Base-by-base conservation (phyloP, 2,329 filamentous ascomycete species). In the Phialemonium atrogriseum region DNA sequence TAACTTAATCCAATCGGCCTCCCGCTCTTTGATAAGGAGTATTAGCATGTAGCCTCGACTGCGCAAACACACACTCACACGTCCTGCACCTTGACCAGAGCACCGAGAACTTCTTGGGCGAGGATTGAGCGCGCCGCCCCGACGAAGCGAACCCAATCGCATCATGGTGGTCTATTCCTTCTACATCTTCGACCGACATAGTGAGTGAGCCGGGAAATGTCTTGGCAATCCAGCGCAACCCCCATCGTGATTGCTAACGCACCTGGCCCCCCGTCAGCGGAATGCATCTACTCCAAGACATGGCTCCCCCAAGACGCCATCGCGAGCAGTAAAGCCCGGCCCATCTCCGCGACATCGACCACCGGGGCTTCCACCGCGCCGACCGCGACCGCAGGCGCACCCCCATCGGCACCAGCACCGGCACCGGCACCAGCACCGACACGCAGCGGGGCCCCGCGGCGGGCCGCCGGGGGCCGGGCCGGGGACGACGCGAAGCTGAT, bases 121-220 rank as follows among this genome's bases (percentile, higher is more conserved):
- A n/a, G n/a, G n/a, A n/a, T n/a, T n/a, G n/a, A n/a, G n/a, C n/a
- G n/a, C n/a, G n/a, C n/a, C n/a, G n/a, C n/a, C n/a, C n/a, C n/a
- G n/a, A n/a, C n/a, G n/a, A n/a, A n/a, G n/a, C n/a, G n/a, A n/a
- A n/a, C n/a, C n/a, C n/a, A n/a, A 23, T 14, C 18, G 7, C 19
- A 66, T 47, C 53, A 96, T 98, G 91, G 80, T 83, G 39, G 84
- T 96, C 59, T 96, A 93, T 64, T 88, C 87, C 38, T 94, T 98
- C 64, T 94, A 94, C 70, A 95, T 98, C 55, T 98, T 98, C 58
- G 91, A 98, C 64, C 82, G 91, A 44, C 91, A 98, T 62, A 94
- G 91, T 95, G 71, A 54, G 74, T 51, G 29, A n/a, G n/a, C n/a
- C n/a, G n/a, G n/a, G n/a, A n/a, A n/a, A n/a, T n/a, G n/a, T n/a